Evolutionary conservation across 345 rosid genomes (phyloP).

Genomic region (Brassica nigra): DNA sequence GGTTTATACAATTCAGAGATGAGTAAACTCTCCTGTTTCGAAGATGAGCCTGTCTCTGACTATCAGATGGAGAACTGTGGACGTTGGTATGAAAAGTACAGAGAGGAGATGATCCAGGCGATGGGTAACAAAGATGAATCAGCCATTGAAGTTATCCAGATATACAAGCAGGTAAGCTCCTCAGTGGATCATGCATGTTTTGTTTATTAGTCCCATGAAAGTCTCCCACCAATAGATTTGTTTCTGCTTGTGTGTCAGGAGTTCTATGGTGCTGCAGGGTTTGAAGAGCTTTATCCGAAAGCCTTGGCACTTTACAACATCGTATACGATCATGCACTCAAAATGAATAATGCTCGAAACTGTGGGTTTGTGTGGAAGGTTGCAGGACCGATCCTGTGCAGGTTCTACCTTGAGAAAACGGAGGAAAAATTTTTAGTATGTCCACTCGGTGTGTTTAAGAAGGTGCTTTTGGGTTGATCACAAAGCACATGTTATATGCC

Average conservation of each 20-base stretch:
- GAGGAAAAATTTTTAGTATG: constrained; percentile 33
- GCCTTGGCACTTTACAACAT: constrained; percentile 61
- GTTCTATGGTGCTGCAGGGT: constrained; percentile 52
- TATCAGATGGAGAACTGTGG: constrained; percentile 41
- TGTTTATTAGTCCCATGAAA: not conserved
- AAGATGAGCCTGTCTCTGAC: constrained; percentile 25
- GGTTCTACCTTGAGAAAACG: constrained; percentile 27
- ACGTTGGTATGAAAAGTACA: constrained; percentile 45
- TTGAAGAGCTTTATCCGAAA: constrained; percentile 47
- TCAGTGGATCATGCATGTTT: not conserved
- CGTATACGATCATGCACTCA: constrained; percentile 48
- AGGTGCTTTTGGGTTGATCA: constrained; percentile 40
- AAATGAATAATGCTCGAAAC: not conserved
- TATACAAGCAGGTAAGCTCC: constrained; percentile 60
- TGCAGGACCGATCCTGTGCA: constrained; percentile 66
- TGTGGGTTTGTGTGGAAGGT: constrained; percentile 68
- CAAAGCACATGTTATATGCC: not conserved
- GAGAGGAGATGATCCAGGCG: constrained; percentile 50
- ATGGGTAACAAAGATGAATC: constrained; percentile 28
- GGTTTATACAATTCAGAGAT: constrained; percentile 44
- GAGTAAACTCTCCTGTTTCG: constrained; percentile 55
- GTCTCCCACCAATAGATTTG: not conserved
- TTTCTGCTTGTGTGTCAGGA: not conserved
- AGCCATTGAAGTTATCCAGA: constrained; percentile 40
- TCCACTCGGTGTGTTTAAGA: constrained; percentile 47